Evolutionary conservation across 1,139 yeast species (phyloP).

Genomic region (Blastobotrys raffinosifermentans): DNA sequence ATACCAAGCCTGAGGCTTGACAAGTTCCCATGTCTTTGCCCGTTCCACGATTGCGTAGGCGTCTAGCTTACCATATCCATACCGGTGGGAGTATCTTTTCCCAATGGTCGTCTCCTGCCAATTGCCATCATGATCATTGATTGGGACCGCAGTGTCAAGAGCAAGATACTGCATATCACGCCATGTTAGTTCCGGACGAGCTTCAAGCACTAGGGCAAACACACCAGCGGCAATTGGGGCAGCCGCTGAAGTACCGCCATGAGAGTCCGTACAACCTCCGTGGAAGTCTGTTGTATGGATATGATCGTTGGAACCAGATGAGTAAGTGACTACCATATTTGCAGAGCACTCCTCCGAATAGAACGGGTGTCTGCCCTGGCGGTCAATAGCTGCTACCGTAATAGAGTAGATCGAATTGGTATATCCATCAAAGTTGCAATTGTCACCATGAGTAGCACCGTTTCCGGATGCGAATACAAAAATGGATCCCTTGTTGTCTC

Average conservation of each 20-base stretch:
- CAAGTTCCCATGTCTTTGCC: slow-evolving; percentile 75
- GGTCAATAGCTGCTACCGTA: slow-evolving; percentile 92
- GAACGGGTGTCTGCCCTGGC: slow-evolving; percentile 74
- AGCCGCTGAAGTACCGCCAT: slow-evolving; percentile 98
- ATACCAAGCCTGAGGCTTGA: slow-evolving; percentile 87
- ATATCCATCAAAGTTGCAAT: slow-evolving; percentile 96
- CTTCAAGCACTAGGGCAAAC: slow-evolving; percentile 72
- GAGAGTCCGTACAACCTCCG: slow-evolving; percentile 62
- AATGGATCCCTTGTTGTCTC: slow-evolving; percentile 74
- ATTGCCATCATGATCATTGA: slow-evolving; percentile 59
- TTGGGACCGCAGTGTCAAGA: slow-evolving; percentile 62
- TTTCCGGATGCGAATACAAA: slow-evolving; percentile 97
- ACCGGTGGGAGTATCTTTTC: slow-evolving; percentile 70
- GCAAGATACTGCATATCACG: slow-evolving; percentile 87
- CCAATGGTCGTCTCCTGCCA: slow-evolving; percentile 60
- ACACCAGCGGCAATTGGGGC: slow-evolving; percentile 98
- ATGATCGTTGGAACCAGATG: slow-evolving; percentile 85
- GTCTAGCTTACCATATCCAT: slow-evolving; percentile 92
- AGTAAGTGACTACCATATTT: slow-evolving; percentile 90
- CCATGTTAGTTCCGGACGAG: slow-evolving; percentile 88
- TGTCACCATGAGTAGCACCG: slow-evolving; percentile 78
- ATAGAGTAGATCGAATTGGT: slow-evolving; percentile 93
- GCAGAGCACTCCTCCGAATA: slow-evolving; percentile 95
- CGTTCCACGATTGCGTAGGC: slow-evolving; percentile 67
- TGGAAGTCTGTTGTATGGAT: slow-evolving; percentile 84